phyloP scores from a whole-genome alignment of 2,329 filamentous ascomycete genomes.

The Xylariales sp. region DNA sequence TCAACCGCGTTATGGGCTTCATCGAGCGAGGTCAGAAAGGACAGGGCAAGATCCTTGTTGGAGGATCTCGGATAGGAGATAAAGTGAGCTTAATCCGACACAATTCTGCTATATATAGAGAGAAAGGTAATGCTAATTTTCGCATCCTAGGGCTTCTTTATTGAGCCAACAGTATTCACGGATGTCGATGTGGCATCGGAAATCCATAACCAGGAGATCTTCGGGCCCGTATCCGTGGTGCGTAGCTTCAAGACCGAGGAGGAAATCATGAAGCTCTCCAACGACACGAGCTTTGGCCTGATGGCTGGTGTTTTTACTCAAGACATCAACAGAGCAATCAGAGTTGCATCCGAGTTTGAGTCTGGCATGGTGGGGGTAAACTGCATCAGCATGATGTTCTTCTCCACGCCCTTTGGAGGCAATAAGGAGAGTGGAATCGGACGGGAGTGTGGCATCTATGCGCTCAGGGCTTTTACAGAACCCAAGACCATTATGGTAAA shows the following conservation, averaged over 20 bases:
- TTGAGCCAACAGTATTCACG: slow-evolving; percentile 43
- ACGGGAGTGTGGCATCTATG: too few relatives aligned
- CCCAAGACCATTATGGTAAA: too few relatives aligned
- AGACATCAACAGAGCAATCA: slow-evolving; percentile 59
- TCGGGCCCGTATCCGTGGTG: slow-evolving; percentile 53
- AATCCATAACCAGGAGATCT: slow-evolving; percentile 51
- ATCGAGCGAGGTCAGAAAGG: background rate
- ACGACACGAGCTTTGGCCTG: slow-evolving; percentile 44
- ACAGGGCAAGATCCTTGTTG: background rate
- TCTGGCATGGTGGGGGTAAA: slow-evolving; percentile 71
- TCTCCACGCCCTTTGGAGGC: too few relatives aligned
- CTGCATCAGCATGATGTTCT: too few relatives aligned
- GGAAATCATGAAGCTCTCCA: slow-evolving; percentile 49
- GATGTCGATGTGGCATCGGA: slow-evolving; percentile 34
- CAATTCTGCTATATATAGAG: too few relatives aligned
- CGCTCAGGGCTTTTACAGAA: too few relatives aligned
- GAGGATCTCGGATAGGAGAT: background rate
- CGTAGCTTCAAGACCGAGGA: slow-evolving; percentile 52
- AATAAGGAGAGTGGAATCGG: too few relatives aligned
- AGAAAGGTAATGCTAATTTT: too few relatives aligned
- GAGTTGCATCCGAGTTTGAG: slow-evolving; percentile 51
- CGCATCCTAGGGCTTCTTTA: slow-evolving; percentile 30
- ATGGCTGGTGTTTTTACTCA: slow-evolving; percentile 53
- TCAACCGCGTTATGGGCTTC: slow-evolving; percentile 32
- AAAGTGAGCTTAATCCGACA: too few relatives aligned